These are phyloP conservation scores for Amaranthus palmeri DNA, from an alignment of 148 eudicot species.

Conservation along the genomic window DNA sequence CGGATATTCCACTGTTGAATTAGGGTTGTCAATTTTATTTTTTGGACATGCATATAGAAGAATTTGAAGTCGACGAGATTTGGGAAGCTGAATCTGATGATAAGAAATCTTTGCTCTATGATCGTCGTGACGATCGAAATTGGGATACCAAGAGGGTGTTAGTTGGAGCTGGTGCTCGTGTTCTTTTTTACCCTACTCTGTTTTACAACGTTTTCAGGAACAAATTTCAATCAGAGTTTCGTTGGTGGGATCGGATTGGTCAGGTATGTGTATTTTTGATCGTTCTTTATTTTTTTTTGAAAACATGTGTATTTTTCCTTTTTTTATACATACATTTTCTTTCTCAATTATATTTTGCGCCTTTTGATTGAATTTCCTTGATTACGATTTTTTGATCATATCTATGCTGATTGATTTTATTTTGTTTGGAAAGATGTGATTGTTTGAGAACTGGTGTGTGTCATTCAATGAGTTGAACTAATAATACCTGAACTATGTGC, in stretches of 20 bases:
- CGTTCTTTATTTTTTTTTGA: not conserved
- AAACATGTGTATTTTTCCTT: not conserved
- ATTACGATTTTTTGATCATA: no score
- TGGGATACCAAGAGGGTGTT: conserved; percentile 65
- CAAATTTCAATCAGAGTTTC: conserved; percentile 67
- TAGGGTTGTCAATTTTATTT: conserved; percentile 14
- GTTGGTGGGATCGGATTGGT: conserved; percentile 96
- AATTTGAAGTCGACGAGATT: conserved; percentile 30
- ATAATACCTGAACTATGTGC: not conserved
- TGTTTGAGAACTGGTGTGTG: no score
- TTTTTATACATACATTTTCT: not conserved
- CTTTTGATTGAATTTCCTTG: no score
- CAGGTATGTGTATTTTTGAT: conserved; percentile 35
- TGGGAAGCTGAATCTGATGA: conserved; percentile 13
- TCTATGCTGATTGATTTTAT: not conserved
- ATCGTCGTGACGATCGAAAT: conserved; percentile 10
- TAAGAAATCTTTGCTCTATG: not conserved
- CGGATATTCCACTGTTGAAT: not conserved
- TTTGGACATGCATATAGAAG: conserved; percentile 66
- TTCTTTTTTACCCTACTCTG: conserved; percentile 82
- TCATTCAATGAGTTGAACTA: no score
- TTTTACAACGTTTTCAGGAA: conserved; percentile 83
- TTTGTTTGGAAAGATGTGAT: not conserved
- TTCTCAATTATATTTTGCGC: not conserved
- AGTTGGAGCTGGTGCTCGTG: conserved; percentile 88